Percentiles rank a stretch among this genome's conserved stretches.
Conservation (phyloP, 257 asterid genomes). For the Scutellaria barbata region DNA sequence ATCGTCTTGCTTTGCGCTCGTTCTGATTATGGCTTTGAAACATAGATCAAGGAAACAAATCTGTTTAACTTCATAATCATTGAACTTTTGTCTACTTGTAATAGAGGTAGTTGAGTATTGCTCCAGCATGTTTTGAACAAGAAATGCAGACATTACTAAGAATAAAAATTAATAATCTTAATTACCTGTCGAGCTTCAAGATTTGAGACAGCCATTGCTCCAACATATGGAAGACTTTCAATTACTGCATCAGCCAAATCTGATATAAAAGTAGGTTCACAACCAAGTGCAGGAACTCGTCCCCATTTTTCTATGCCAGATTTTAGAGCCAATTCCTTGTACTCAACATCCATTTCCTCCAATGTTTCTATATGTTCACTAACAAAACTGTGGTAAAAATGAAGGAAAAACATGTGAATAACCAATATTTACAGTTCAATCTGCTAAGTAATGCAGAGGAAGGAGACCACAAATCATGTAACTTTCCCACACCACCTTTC, state of each 20-base stretch:
- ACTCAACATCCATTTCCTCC: slow-evolving; percentile 99
- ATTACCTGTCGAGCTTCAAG: slow-evolving; percentile 98
- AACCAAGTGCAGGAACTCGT: slow-evolving; percentile 96
- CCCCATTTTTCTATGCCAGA: slow-evolving; percentile 99
- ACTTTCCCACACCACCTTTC: not conserved
- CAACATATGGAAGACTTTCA: slow-evolving; percentile 98
- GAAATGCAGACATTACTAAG: slow-evolving; percentile 8
- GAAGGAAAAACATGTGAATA: slow-evolving; percentile 26
- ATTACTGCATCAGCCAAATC: slow-evolving; percentile 99
- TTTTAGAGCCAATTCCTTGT: slow-evolving; percentile 92
- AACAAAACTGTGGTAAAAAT: slow-evolving; percentile 69
- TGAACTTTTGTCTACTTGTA: not conserved
- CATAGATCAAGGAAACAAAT: not conserved
- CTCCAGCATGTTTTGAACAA: slow-evolving; percentile 6
- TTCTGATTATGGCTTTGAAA: not conserved
- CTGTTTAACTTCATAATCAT: not conserved
- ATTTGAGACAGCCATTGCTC: slow-evolving; percentile 99
- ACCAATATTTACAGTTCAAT: slow-evolving; percentile 27
- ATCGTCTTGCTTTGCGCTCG: too few relatives aligned
- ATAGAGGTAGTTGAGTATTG: not conserved
- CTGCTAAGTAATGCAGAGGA: slow-evolving; percentile 30
- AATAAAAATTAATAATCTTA: not conserved
- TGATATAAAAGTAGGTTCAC: slow-evolving; percentile 87
- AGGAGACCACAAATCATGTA: not conserved
- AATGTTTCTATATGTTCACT: slow-evolving; percentile 97